Base-by-base conservation (phyloP, 768 basidiomycete genomes). In the Xerocomus potaroensis region DNA sequence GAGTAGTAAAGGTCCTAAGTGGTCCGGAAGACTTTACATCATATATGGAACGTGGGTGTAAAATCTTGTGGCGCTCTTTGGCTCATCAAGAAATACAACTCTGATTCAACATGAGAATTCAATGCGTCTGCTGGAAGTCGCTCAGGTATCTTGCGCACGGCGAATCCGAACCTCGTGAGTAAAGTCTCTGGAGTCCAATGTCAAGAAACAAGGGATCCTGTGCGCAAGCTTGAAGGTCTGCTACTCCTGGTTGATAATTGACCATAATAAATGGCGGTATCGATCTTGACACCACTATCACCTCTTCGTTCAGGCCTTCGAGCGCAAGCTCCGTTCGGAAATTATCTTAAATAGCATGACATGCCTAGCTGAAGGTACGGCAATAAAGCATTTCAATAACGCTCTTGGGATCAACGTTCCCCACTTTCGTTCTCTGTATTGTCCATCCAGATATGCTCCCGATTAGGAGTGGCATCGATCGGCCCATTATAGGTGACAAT, bases 371-470 rank as follows among this genome's bases (percentile, higher is more conserved):
- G 58, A 90, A 92, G 93, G 94, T 67, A 91, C 90, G 33, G 93
- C 93, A 37, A 81, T 87, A 79, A 93, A 93, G 75, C 84, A 94
- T 71, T 94, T 94, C 75, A 84, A 79, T 67, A 85, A 85, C 64
- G 91, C 88, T 6, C 87, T 87, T 62, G 95, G 91, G 50, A 86
- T 96, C 70, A 95, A 94, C 72, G 95, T 97, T 35, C 92, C 95
- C 44, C 85, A 93, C 45, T 82, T 78, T 49, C 89, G 95, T 50
- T 96, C 97, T 84, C 92, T 33, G 87, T 90, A 33, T 87, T 87
- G 77, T 84, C 79, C 49, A 88, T 70, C 94, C 91, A 27, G 87
- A 90, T 64, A 72, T 94, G 41, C 77, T 95, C 32, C 72, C 93
- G 56, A 89, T 93, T 74, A 95, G 90, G 73, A 88, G 84, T 49